Conservation (phyloP, 2,329 filamentous ascomycete genomes). For the Leptographium wingfieldii region DNA sequence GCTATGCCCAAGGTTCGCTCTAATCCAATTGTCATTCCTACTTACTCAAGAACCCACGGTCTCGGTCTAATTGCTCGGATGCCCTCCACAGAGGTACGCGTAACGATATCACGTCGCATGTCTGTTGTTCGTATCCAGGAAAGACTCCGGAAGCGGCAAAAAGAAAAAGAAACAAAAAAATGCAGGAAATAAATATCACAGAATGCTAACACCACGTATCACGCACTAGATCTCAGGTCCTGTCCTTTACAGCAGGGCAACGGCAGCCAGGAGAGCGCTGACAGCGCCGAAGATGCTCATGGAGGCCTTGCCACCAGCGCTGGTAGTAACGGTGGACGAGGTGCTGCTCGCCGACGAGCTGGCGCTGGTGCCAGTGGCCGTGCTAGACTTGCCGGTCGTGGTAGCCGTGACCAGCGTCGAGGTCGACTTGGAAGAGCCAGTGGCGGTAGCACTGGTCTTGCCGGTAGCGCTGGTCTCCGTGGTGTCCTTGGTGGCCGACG, state of each 20-base stretch:
- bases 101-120: no score
- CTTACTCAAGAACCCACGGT: not conserved
- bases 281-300: conserved; percentile 14
- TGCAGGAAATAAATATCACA: not conserved
- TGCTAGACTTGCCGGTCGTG: conserved; percentile 20
- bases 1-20: not conserved
- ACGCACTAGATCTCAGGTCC: not conserved
- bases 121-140: not conserved
- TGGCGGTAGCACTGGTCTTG: conserved; percentile 17
- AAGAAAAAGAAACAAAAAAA: not conserved
- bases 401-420: conserved; percentile 9
- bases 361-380: conserved; percentile 4
- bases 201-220: not conserved
- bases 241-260: conserved; percentile 15
- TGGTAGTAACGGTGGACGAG: conserved; percentile 19
- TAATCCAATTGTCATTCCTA: not conserved
- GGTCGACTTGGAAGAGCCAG: conserved; percentile 7
- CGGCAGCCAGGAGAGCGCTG: conserved; percentile 15
- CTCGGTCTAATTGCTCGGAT: not conserved
- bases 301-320: conserved; percentile 12
- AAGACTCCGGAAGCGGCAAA: not conserved
- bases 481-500: not conserved
- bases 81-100: not conserved
- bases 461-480: conserved; percentile 8
- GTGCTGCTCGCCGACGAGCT: not conserved